phyloP scores from a whole-genome alignment of 768 basidiomycete genomes.

The Scleroderma citrinum region DNA sequence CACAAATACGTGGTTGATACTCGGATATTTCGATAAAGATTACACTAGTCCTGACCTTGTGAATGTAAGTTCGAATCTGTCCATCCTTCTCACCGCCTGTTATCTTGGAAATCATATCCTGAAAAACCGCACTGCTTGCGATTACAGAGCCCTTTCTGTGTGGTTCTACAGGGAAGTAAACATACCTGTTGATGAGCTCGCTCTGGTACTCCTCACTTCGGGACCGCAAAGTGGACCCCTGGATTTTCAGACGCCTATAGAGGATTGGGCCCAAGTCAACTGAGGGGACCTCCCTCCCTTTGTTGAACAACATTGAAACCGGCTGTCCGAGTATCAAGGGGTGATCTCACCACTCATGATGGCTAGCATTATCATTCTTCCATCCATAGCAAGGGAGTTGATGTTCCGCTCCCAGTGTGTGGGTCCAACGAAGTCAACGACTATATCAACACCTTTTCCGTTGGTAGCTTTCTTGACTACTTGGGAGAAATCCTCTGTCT shows the following conservation, averaged over 20 bases:
- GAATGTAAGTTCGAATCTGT: slow-evolving; percentile 65
- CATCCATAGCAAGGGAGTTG: slow-evolving; percentile 62
- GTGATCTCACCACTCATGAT: slow-evolving; percentile 53
- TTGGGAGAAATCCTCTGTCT: slow-evolving; percentile 71
- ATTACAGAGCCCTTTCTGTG: not conserved
- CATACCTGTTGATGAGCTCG: slow-evolving; percentile 56
- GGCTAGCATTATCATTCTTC: slow-evolving; percentile 65
- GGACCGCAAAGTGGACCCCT: slow-evolving; percentile 82
- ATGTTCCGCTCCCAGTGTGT: slow-evolving; percentile 73
- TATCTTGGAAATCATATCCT: slow-evolving; percentile 51
- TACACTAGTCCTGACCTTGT: slow-evolving; percentile 46
- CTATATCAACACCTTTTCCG: slow-evolving; percentile 70
- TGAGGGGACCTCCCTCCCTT: slow-evolving; percentile 47
- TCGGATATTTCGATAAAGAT: slow-evolving; percentile 8
- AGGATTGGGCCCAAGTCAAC: slow-evolving; percentile 63
- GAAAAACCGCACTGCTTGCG: slow-evolving; percentile 38
- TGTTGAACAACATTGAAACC: slow-evolving; percentile 7
- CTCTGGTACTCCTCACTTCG: slow-evolving; percentile 73
- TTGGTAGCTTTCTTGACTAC: slow-evolving; percentile 64
- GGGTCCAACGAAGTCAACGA: slow-evolving; percentile 81
- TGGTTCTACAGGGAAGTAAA: not conserved
- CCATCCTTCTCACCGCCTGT: slow-evolving; percentile 53
- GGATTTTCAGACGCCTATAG: slow-evolving; percentile 79
- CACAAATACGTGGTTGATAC: slow-evolving; percentile 6
- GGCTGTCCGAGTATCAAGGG: slow-evolving; percentile 14